Percentiles rank a stretch among this genome's conserved stretches.
These are phyloP conservation scores for Biscogniauxia marginata DNA, from an alignment of 2,329 filamentous ascomycete species.

Conservation along the genomic window DNA sequence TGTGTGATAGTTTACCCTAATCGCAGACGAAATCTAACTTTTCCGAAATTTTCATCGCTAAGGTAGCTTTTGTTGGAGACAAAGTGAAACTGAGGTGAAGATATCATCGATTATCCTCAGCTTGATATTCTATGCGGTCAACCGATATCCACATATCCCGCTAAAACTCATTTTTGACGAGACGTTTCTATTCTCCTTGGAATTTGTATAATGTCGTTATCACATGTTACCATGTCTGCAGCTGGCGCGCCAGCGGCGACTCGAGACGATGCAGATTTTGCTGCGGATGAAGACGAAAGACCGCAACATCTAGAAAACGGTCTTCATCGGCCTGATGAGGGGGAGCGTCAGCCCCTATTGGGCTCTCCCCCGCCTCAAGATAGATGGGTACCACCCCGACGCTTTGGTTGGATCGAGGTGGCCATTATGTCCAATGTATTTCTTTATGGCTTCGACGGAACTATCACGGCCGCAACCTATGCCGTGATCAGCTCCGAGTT, in stretches of 20 bases:
- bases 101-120: too few species aligned
- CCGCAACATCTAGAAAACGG: neutral
- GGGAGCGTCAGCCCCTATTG: conserved; percentile 16
- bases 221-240: neutral
- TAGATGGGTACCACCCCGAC: conserved; percentile 47
- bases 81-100: too few species aligned
- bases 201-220: neutral
- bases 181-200: too few species aligned
- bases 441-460: conserved; percentile 67
- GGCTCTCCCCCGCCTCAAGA: conserved; percentile 16
- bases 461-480: conserved; percentile 71
- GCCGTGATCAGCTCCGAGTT: conserved; percentile 75
- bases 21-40: too few species aligned
- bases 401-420: conserved; percentile 58
- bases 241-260: neutral
- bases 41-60: too few species aligned
- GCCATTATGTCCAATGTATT: conserved; percentile 66
- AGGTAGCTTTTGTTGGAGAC: too few species aligned
- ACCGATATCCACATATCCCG: neutral
- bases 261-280: neutral
- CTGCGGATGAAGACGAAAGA: neutral
- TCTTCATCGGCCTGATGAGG: conserved; percentile 1
- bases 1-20: too few species aligned
- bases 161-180: neutral
- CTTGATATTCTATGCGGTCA: too few species aligned